Evolutionary conservation across 2,329 filamentous ascomycete genomes (phyloP).

Genomic region (Tympanopsis confertula): DNA sequence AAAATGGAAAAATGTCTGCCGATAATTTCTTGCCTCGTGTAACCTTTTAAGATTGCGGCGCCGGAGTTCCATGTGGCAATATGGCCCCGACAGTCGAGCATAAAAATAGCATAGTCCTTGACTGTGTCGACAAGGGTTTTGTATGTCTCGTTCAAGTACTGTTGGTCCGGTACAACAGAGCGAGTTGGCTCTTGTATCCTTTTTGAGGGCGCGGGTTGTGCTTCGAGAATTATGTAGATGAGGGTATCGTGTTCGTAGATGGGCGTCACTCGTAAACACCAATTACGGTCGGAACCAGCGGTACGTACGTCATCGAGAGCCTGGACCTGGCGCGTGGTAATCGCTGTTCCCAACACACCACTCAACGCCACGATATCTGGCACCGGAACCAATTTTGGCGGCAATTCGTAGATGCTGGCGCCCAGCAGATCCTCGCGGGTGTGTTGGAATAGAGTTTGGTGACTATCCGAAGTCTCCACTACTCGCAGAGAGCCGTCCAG

Average conservation of each 20-base stretch:
- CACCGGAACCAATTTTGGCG: slow-evolving; percentile 17
- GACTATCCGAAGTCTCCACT: slow-evolving; percentile 29
- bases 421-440: slow-evolving; percentile 20
- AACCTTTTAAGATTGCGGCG: slow-evolving; percentile 42
- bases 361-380: slow-evolving; percentile 20
- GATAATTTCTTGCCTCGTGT: slow-evolving; percentile 38
- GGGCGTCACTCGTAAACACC: slow-evolving; percentile 25
- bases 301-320: slow-evolving; percentile 16
- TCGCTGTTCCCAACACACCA: slow-evolving; percentile 3
- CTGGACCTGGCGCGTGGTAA: slow-evolving; percentile 6
- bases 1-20: slow-evolving; percentile 46
- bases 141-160: slow-evolving; percentile 39
- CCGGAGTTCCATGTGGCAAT: slow-evolving; percentile 47
- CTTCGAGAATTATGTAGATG: slow-evolving; percentile 27
- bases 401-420: slow-evolving; percentile 23
- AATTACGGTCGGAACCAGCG: slow-evolving; percentile 9
- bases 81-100: slow-evolving; percentile 41
- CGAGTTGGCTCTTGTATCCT: slow-evolving; percentile 3
- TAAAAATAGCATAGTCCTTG: slow-evolving; percentile 52
- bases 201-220: slow-evolving; percentile 21
- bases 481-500: slow-evolving; percentile 21
- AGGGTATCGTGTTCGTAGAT: slow-evolving; percentile 24
- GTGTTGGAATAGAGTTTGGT: slow-evolving; percentile 18
- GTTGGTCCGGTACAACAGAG: slow-evolving; percentile 22
- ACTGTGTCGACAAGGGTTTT: slow-evolving; percentile 49